phyloP scores from a whole-genome alignment of 106 monocot species.

The Posidonia australis region DNA sequence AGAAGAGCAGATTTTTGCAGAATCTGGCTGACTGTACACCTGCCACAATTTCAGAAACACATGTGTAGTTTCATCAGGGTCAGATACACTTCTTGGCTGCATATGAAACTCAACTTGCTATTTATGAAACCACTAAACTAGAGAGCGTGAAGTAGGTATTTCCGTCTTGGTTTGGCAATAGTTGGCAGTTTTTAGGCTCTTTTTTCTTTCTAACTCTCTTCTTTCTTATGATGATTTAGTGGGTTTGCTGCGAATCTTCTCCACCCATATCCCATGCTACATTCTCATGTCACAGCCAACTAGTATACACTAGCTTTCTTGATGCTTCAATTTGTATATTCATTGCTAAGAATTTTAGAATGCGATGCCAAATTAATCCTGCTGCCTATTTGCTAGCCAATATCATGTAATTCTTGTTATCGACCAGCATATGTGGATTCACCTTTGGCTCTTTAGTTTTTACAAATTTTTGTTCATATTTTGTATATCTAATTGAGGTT shows the following conservation, averaged over 20 bases:
- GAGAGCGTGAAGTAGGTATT: conserved; percentile 55
- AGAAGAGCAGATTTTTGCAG: conserved; percentile 42
- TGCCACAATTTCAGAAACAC: conserved; percentile 47
- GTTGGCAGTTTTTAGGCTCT: too few relatives aligned
- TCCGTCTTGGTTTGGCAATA: background rate
- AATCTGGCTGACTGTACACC: conserved; percentile 48
- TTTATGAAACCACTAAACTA: conserved; percentile 56
- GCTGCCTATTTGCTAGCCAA: conserved; percentile 54
- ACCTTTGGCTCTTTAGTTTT: too few relatives aligned
- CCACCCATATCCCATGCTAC: conserved; percentile 68
- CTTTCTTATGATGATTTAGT: conserved; percentile 18
- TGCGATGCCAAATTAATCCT: conserved; percentile 59
- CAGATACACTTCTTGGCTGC: conserved; percentile 67
- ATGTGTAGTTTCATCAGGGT: conserved; percentile 75
- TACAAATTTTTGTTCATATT: too few relatives aligned
- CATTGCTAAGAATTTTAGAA: conserved; percentile 34
- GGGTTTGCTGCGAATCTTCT: conserved; percentile 36
- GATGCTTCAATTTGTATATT: conserved; percentile 67
- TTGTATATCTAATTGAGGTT: too few relatives aligned
- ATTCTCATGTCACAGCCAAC: conserved; percentile 80
- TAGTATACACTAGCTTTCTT: conserved; percentile 53
- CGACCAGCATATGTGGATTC: too few relatives aligned
- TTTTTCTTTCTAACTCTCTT: background rate
- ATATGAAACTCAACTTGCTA: conserved; percentile 71
- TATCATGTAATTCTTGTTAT: conserved; percentile 29